Base-by-base conservation (phyloP, 352 stramenopile species). In the Pythium sukuiense region DNA sequence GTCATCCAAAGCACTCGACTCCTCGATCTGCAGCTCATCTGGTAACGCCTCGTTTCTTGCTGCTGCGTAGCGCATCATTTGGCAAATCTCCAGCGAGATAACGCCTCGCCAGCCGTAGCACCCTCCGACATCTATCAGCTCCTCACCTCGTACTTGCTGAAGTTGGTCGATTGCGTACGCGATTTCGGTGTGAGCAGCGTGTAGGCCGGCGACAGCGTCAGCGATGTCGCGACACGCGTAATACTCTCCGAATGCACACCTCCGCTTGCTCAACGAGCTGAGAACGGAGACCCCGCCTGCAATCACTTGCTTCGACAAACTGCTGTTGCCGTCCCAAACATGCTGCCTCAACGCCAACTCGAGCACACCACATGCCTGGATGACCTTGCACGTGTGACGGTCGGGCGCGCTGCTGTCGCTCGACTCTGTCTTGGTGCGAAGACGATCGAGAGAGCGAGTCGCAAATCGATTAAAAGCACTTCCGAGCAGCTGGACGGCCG, bases 41-140 rank as follows among this genome's bases (percentile, higher is more conserved):
- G 30, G 12, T 3, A 54, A 14, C 1, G 27, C 37, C 55, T 35
- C 32, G 33, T n/a, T 50, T 16, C 18, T 35, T 48, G 16, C 27
- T 33, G 26, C 18, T 37, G 8, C 41, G 24, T 66, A 67, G 1
- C 59, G 53, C 39, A 35, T 41, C 58, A 71, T 62, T 32, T 71
- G 65, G 18, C 59, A 63, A 61, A 89, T 72, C 59, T 92, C 83
- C 70, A 89, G 78, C 5, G 67, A 64, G 30, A 90, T 60, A 7
- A 90, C 73, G 4, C 84, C 81, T 49, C 79, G 72, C 84, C 81
- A 92, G 24, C 77, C 84, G 58, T 78, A 80, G 8, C 80, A 72
- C 27, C 77, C 81, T 43, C 80, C 84, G 11, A 85, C 18, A 61
- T 87, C 77, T 20, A 76, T 49, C 0, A 13, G 8, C 11, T n/a